Evolutionary conservation across 2,329 filamentous ascomycete genomes (phyloP).

Genomic region (Stemphylium vesicarium): DNA sequence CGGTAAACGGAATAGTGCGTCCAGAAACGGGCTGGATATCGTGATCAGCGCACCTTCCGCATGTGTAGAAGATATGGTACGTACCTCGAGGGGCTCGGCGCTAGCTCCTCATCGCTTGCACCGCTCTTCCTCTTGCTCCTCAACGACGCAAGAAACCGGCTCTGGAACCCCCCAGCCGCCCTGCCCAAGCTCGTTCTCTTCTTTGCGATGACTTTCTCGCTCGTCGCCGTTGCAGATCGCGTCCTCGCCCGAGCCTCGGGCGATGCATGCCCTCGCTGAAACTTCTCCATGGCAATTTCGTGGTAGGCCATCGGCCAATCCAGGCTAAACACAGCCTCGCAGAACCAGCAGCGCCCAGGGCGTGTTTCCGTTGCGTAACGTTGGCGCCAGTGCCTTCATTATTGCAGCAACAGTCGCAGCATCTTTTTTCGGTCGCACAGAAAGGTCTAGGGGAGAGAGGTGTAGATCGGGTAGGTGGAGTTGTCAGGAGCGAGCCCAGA

Average conservation of each 20-base stretch:
- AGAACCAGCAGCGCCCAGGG: constrained; percentile 12
- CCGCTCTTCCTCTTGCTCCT: constrained; percentile 34
- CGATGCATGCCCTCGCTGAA: constrained; percentile 28
- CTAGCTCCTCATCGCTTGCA: constrained; percentile 21
- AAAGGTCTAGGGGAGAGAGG: background rate
- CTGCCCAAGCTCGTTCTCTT: constrained; percentile 42
- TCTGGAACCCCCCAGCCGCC: constrained; percentile 43
- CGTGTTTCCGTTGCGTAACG: constrained; percentile 21
- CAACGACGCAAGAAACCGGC: constrained; percentile 41
- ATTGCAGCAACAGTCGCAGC: constrained; percentile 11
- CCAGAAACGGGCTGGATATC: constrained; percentile 37
- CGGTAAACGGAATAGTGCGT: constrained; percentile 41
- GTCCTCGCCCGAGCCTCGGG: constrained; percentile 24
- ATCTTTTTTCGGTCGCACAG: constrained; percentile 13
- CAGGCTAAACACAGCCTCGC: constrained; percentile 7
- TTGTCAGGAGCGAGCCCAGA: constrained; percentile 3
- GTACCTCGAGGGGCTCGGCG: constrained; percentile 34
- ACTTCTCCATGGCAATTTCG: constrained; percentile 30
- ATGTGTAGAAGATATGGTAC: background rate
- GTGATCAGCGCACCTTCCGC: constrained; percentile 4
- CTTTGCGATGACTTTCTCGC: constrained; percentile 26
- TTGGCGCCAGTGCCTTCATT: constrained; percentile 14
- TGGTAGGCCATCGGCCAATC: constrained; percentile 9
- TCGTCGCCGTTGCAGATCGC: constrained; percentile 20
- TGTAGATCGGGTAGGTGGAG: constrained; percentile 1